A percentile compares a stretch with the other conserved stretches of the same genome.
These are phyloP conservation scores for Xanthoconium stramineum DNA, from an alignment of 768 basidiomycete species.

Conservation along the genomic window DNA sequence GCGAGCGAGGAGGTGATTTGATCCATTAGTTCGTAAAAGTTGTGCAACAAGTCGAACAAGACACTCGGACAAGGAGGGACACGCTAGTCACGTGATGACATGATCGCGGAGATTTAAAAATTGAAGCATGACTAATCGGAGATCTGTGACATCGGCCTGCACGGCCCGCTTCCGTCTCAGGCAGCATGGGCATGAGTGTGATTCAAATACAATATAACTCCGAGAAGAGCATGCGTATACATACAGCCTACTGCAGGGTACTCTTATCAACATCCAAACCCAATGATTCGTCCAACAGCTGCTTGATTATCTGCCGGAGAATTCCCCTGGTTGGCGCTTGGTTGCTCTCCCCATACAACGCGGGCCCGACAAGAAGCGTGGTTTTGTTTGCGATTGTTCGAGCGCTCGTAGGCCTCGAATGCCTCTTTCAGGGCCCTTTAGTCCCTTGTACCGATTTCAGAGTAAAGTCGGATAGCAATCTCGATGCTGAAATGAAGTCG, in stretches of 20 bases:
- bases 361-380: neutral
- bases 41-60: slow-evolving; percentile 3
- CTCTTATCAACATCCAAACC: neutral
- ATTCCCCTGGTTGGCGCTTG: neutral
- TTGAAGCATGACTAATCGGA: neutral
- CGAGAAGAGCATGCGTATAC: too few relatives aligned
- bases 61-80: slow-evolving; percentile 14
- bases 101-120: neutral
- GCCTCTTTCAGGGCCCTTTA: slow-evolving; percentile 2
- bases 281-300: neutral
- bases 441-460: neutral
- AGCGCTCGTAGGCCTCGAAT: slow-evolving; percentile 3
- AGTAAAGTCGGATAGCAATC: slow-evolving; percentile 1
- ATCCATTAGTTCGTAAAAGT: slow-evolving; percentile 50
- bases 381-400: neutral
- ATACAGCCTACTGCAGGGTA: neutral
- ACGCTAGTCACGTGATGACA: slow-evolving; percentile 30
- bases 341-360: neutral
- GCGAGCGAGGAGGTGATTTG: slow-evolving; percentile 64
- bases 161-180: neutral
- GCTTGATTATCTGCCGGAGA: neutral
- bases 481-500: slow-evolving; percentile 1
- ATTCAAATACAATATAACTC: too few relatives aligned
- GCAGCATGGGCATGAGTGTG: too few relatives aligned
- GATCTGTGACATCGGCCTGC: neutral